A percentile compares a stretch with the other conserved stretches of the same genome.
Evolutionary conservation across 75 land plant genomes (phyloP).

Genomic region (Chamaecyparis obtusa): DNA sequence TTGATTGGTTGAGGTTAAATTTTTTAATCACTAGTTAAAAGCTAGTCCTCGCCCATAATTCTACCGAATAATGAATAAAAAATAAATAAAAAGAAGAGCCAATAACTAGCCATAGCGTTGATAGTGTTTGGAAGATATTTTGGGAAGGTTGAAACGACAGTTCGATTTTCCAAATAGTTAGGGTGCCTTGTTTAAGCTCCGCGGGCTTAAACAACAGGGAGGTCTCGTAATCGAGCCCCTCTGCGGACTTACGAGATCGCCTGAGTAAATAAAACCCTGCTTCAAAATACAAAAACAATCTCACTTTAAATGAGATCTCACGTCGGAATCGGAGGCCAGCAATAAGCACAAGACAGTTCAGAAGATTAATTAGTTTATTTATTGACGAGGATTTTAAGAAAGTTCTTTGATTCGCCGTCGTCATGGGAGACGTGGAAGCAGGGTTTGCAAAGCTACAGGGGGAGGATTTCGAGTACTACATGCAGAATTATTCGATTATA

Average conservation of each 20-base stretch:
- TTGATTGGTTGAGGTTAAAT: too few relatives aligned
- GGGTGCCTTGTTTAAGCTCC: too few relatives aligned
- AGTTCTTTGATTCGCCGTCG: background rate
- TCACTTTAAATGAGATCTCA: background rate
- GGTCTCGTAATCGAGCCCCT: background rate
- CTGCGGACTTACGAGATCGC: background rate
- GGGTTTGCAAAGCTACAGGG: conserved; percentile 99
- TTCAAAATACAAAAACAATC: background rate
- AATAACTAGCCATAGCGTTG: too few relatives aligned
- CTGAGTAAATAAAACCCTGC: background rate
- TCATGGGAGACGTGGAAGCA: conserved; percentile 62
- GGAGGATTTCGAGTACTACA: conserved; percentile 98
- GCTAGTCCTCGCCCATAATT: too few relatives aligned
- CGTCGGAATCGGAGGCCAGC: background rate
- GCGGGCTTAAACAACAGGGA: background rate
- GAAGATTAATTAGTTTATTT: background rate
- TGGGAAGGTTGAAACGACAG: too few relatives aligned
- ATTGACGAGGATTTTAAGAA: background rate
- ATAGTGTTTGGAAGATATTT: too few relatives aligned
- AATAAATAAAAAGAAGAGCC: too few relatives aligned
- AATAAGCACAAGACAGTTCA: background rate
- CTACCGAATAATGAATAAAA: too few relatives aligned
- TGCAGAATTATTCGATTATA: conserved; percentile 97
- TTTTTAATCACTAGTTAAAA: too few relatives aligned
- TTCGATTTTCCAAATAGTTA: too few relatives aligned